Percentiles rank a stretch among this genome's conserved stretches.
phyloP scores from a whole-genome alignment of 2,329 filamentous ascomycete genomes.

The Botryotinia convoluta region DNA sequence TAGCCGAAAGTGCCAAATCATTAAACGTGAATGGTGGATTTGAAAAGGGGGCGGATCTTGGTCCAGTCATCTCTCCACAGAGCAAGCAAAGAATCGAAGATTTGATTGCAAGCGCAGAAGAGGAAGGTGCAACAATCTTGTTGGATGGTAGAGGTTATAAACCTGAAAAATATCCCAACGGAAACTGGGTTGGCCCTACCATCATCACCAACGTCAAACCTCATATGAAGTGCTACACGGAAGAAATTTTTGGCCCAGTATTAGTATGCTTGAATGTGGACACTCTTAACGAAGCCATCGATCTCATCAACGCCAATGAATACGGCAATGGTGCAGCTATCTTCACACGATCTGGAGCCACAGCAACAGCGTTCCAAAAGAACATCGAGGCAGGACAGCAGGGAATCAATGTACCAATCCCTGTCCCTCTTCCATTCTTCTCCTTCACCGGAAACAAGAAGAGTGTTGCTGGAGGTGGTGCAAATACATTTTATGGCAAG shows the following conservation, averaged over 20 bases:
- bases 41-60: slow-evolving; percentile 74
- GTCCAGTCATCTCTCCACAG: slow-evolving; percentile 77
- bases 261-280: slow-evolving; percentile 77
- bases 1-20: slow-evolving; percentile 71
- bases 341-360: slow-evolving; percentile 76
- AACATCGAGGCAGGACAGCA: slow-evolving; percentile 84
- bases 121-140: slow-evolving; percentile 78
- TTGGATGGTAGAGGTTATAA: slow-evolving; percentile 75
- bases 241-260: slow-evolving; percentile 85
- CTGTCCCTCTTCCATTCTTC: slow-evolving; percentile 67
- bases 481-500: slow-evolving; percentile 92
- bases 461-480: slow-evolving; percentile 85
- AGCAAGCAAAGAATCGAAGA: slow-evolving; percentile 76
- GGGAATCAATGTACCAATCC: slow-evolving; percentile 78
- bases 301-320: slow-evolving; percentile 80
- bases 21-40: slow-evolving; percentile 79
- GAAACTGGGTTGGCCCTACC: slow-evolving; percentile 82
- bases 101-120: slow-evolving; percentile 72
- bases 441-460: slow-evolving; percentile 80
- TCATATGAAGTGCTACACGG: slow-evolving; percentile 78
- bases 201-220: slow-evolving; percentile 79
- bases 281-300: slow-evolving; percentile 75
- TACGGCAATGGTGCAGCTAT: slow-evolving; percentile 86
- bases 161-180: slow-evolving; percentile 76
- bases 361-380: slow-evolving; percentile 74